These are phyloP conservation scores for Tulasnella sp. DNA, from an alignment of 768 basidiomycete species.

Conservation along the genomic window DNA sequence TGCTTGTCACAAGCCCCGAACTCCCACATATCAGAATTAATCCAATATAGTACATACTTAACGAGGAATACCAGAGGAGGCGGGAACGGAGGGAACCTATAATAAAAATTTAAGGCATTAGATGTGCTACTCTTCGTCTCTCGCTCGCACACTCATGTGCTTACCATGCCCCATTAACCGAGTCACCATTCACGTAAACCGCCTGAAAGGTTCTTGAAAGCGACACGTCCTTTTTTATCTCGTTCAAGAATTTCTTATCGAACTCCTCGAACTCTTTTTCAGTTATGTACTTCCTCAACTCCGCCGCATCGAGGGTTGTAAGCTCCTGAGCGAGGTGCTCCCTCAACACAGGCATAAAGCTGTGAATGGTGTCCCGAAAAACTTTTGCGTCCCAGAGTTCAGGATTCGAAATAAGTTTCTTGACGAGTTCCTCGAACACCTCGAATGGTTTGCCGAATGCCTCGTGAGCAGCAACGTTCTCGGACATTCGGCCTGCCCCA, in stretches of 20 bases:
- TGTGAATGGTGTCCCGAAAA: background rate
- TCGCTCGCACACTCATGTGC: background rate
- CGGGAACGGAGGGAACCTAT: background rate
- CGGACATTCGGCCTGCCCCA: conserved; percentile 6
- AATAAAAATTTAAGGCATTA: background rate
- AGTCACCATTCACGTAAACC: conserved; percentile 3
- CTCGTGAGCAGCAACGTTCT: conserved; percentile 6
- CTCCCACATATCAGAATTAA: conserved; percentile 15
- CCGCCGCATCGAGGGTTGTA: background rate
- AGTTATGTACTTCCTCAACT: background rate
- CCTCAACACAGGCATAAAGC: background rate
- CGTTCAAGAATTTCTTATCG: background rate
- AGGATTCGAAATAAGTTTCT: background rate
- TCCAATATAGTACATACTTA: background rate
- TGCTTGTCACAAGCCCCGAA: conserved; percentile 10
- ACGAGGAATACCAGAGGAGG: background rate
- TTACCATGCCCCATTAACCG: background rate
- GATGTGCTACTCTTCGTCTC: background rate
- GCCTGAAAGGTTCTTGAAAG: background rate
- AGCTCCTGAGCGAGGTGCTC: conserved; percentile 19
- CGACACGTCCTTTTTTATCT: background rate
- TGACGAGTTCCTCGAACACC: background rate
- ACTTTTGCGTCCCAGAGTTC: background rate
- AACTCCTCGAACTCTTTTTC: background rate
- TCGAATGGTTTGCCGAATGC: background rate